Evolutionary conservation across 371 early-diverging fungal species (phyloP), one percentile per base, ranked within the genome.

Genomic region (Capniomyces stellatus): DNA sequence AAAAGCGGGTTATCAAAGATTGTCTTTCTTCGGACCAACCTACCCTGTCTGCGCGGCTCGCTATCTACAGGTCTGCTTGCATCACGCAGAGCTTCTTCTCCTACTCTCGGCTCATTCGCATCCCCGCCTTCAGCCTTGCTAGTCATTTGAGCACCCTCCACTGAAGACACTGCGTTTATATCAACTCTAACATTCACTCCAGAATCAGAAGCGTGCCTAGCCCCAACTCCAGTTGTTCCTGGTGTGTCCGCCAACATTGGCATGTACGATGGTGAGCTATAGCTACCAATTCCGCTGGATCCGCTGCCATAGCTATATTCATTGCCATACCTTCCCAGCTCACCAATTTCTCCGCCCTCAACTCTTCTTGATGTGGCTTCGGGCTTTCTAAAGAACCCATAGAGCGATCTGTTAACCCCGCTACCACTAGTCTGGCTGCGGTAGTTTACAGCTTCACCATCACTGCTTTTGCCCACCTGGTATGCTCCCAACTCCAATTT

Each of bases 1-100:
- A 75, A 66, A 47, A 67, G 75, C 0, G 80, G 78, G 49, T 78
- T 75, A 53, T 79, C 80, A 53, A 78, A 74, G 43, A 73, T 65
- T 0, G 80, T 75, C 35, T 66, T 67, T 19, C 72, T 68, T 55
- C 75, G 54, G 40, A 65, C 54, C 28, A 69, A 52, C 30, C 55
- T 49, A 43, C 52, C 25, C 51, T 54, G 46, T 46, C 46, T 27
- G 51, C 31, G 35, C n/a, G n/a, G n/a, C n/a, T n/a, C n/a, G 30
- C 57, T 31, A 44, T 60, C 35, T 39, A 55, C 30, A 46, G 62
- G 35, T 27, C 48, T 46, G 50, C 25, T n/a, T 22, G 47, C 22
- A 21, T 47, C 29, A 21, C 43, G 42, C 2, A 40, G 35, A n/a
- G 52, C 56, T n/a, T 39, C 40, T 55, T 53, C 40, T 55, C 42